A percentile compares a stretch with the other conserved stretches of the same genome.
These are phyloP conservation scores for Pseudozyma tsukubaensis DNA, from an alignment of 1,284 basidiomycete genomes.

Conservation along the genomic window DNA sequence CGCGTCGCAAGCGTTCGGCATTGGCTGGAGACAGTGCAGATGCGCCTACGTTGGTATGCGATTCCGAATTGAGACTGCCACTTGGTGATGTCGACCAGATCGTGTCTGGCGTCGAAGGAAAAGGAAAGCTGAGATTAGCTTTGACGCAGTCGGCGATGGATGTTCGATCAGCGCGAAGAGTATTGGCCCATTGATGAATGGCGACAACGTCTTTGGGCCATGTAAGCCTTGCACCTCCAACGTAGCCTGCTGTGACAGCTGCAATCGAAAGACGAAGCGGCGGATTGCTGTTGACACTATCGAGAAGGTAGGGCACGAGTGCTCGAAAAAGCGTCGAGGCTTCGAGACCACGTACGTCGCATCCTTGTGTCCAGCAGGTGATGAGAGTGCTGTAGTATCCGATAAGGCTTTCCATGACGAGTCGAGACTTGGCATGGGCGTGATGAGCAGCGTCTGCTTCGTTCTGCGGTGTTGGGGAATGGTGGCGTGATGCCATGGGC, in stretches of 20 bases:
- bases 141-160: slow-evolving; percentile 39
- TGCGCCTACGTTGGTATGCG: background rate
- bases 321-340: slow-evolving; percentile 30
- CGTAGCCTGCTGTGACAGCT: slow-evolving; percentile 40
- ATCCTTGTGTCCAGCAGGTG: slow-evolving; percentile 43
- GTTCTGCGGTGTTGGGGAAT: slow-evolving; percentile 14
- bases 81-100: slow-evolving; percentile 33
- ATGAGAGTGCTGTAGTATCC: slow-evolving; percentile 48
- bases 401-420: slow-evolving; percentile 43
- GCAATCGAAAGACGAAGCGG: slow-evolving; percentile 38
- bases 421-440: slow-evolving; percentile 22
- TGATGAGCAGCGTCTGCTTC: slow-evolving; percentile 1
- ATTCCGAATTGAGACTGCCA: slow-evolving; percentile 14
- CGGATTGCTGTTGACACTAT: slow-evolving; percentile 28
- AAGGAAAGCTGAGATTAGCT: slow-evolving; percentile 30
- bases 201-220: slow-evolving; percentile 46
- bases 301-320: slow-evolving; percentile 37
- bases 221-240: slow-evolving; percentile 33
- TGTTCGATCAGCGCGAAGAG: slow-evolving; percentile 31
- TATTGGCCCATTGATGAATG: slow-evolving; percentile 45
- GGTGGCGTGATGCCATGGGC: slow-evolving; percentile 25
- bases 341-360: slow-evolving; percentile 41
- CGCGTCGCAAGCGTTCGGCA: slow-evolving; percentile 25
- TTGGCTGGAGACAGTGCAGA: slow-evolving; percentile 29
- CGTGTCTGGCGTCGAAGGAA: slow-evolving; percentile 29